Evolutionary conservation across 257 asterid genomes (phyloP), one percentile per base, ranked within the genome.

Genomic region (Solanum corneliomulleri): DNA sequence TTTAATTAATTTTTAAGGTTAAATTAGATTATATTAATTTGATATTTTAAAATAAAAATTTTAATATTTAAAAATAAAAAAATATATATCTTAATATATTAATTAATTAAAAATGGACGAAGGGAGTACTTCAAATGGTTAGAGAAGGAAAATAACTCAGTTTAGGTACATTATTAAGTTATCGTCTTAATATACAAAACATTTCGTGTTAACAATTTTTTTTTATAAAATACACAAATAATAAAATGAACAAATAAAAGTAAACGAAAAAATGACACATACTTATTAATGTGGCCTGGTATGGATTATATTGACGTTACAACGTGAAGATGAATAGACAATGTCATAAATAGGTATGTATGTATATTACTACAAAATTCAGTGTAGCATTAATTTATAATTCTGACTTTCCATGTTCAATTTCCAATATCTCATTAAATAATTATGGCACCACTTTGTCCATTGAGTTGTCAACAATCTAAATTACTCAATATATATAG

Each of bases 131-230:
- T 66, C 20, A 25, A 5, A 66, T 66, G 74, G 20, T 14, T 12
- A 25, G 6, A 66, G 18, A 12, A n/a, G 72, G 33, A 66, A 66
- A 25, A 27, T 52, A 16, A 52, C 10, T 18, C 62, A 6, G 62
- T 52, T 52, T 18, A 52, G 62, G 62, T 18, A 52, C n/a, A 52
- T 52, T 18, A 52, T 18, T 52, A 0, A 18, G 2, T 49, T 2
- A 3, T 49, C 21, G 6, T 18, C 20, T 47, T 7, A 4, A 0
- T 6, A 52, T 1, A 6, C 62, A 52, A 1, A 52, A 0, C 0
- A 56, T 56, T 0, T 56, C 1, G 4, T 18, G 1, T 56, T 18
- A 2, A 20, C 20, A 31, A 3, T 31, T 31, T 31, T 31, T 39
- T 1, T 39, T 47, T 14, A 14, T 4, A 14, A 0, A 47, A 14